Conservation (phyloP, 257 asterid genomes). For the Lithospermum erythrorhizon region DNA sequence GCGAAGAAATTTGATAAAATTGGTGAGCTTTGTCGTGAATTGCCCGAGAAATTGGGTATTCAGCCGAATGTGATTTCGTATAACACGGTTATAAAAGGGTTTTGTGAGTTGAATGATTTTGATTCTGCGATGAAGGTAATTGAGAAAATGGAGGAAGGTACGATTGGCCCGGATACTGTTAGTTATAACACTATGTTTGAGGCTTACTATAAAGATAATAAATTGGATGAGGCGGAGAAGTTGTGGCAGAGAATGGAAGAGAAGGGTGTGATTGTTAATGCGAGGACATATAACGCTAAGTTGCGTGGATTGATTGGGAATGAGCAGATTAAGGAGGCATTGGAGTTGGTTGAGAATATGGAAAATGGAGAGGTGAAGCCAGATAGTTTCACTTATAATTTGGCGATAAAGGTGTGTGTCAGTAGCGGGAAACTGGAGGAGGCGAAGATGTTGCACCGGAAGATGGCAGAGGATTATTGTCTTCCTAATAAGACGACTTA, state of each 20-base stretch:
- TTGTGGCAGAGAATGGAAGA: slow-evolving; percentile 39
- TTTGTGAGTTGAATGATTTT: slow-evolving; percentile 22
- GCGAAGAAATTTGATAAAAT: slow-evolving; percentile 18
- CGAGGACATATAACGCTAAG: slow-evolving; percentile 23
- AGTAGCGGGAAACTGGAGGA: slow-evolving; percentile 16
- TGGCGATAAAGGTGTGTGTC: neutral
- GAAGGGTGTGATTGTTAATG: slow-evolving; percentile 25
- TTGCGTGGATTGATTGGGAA: slow-evolving; percentile 15
- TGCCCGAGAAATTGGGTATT: slow-evolving; percentile 27
- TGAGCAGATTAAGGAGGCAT: slow-evolving; percentile 24
- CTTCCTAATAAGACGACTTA: slow-evolving; percentile 23
- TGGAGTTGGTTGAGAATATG: slow-evolving; percentile 20
- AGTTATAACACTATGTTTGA: slow-evolving; percentile 26
- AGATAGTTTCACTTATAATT: neutral
- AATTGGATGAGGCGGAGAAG: slow-evolving; percentile 26
- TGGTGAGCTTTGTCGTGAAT: slow-evolving; percentile 22
- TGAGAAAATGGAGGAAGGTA: slow-evolving; percentile 30
- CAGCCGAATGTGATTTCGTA: slow-evolving; percentile 36
- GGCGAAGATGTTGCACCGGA: neutral
- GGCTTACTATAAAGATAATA: slow-evolving; percentile 14
- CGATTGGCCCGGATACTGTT: slow-evolving; percentile 16
- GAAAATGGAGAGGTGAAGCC: neutral
- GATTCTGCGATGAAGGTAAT: slow-evolving; percentile 34
- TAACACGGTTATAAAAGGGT: slow-evolving; percentile 23
- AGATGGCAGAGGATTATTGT: slow-evolving; percentile 13